Conservation (phyloP, 495 filamentous ascomycete species). For the Pseudomonodictys pantanalensis region DNA sequence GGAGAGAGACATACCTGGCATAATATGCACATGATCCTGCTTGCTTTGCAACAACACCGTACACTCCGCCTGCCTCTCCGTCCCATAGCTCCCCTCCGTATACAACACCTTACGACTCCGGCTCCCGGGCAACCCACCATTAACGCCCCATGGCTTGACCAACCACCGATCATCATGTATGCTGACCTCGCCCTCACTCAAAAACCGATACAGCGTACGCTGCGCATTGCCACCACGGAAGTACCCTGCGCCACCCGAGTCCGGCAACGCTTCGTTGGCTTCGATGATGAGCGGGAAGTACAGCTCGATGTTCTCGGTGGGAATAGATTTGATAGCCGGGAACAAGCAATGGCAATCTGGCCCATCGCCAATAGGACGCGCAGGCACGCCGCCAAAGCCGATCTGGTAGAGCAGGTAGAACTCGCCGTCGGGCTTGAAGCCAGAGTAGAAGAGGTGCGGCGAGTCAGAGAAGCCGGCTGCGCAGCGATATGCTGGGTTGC, state of each 20-base stretch:
- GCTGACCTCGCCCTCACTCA: constrained; percentile 48
- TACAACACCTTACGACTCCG: constrained; percentile 48
- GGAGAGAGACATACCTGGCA: constrained; percentile 29
- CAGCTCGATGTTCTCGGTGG: constrained; percentile 51
- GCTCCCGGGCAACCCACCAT: constrained; percentile 48
- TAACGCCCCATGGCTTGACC: constrained; percentile 52
- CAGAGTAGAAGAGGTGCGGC: constrained; percentile 53
- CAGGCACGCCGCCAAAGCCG: constrained; percentile 52
- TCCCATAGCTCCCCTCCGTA: constrained; percentile 40
- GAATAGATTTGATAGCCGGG: constrained; percentile 53
- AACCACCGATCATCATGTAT: constrained; percentile 54
- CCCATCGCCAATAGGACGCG: constrained; percentile 49
- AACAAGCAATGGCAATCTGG: constrained; percentile 54
- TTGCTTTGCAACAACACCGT: constrained; percentile 44
- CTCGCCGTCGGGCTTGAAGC: constrained; percentile 50
- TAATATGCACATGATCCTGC: constrained; percentile 50
- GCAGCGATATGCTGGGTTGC: constrained; percentile 48
- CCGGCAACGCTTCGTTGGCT: constrained; percentile 49
- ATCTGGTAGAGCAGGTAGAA: constrained; percentile 55
- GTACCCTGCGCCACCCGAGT: constrained; percentile 49
- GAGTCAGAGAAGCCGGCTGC: constrained; percentile 53
- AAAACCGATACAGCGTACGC: constrained; percentile 48
- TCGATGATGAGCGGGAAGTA: constrained; percentile 52
- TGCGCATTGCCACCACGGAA: constrained; percentile 52
- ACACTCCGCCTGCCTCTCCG: constrained; percentile 29